phyloP scores from a whole-genome alignment of 129 eudicot species.

The Flaveria bidentis region DNA sequence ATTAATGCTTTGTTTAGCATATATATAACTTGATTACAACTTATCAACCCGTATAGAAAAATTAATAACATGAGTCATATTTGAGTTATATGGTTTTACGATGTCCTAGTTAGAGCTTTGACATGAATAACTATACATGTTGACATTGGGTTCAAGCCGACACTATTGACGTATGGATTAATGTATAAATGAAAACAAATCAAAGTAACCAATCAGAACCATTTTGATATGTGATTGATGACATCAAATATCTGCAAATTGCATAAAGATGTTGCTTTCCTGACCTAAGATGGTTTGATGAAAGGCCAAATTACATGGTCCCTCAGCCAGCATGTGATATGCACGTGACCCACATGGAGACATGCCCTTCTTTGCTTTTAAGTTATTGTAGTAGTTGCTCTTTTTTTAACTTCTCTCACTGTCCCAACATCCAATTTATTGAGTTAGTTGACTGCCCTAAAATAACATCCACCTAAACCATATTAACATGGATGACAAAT shows the following conservation, averaged over 20 bases:
- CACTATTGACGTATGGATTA: no score
- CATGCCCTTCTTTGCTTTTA: constrained; percentile 43
- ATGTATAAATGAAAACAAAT: constrained; percentile 14
- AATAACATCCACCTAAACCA: constrained; percentile 39
- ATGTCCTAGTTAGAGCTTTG: neutral
- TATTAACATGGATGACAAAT: neutral
- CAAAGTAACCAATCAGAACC: neutral
- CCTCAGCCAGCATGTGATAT: constrained; percentile 28
- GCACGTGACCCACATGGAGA: constrained; percentile 39
- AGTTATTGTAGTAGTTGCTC: constrained; percentile 40
- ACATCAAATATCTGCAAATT: constrained; percentile 22
- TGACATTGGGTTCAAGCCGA: no score
- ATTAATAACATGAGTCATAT: neutral
- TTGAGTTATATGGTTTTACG: neutral
- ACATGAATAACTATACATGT: no score
- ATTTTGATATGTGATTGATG: constrained; percentile 17
- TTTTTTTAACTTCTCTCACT: constrained; percentile 34
- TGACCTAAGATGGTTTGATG: constrained; percentile 21
- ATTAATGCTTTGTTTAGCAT: no score
- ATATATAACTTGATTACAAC: no score
- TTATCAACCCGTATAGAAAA: no score
- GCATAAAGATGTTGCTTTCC: constrained; percentile 18
- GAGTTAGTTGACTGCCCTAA: constrained; percentile 37
- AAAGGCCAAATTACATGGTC: constrained; percentile 20
- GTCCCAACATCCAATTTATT: constrained; percentile 40